These are phyloP conservation scores for Spirogloea muscicola DNA, from an alignment of 139 green algal genomes.

Conservation along the genomic window DNA sequence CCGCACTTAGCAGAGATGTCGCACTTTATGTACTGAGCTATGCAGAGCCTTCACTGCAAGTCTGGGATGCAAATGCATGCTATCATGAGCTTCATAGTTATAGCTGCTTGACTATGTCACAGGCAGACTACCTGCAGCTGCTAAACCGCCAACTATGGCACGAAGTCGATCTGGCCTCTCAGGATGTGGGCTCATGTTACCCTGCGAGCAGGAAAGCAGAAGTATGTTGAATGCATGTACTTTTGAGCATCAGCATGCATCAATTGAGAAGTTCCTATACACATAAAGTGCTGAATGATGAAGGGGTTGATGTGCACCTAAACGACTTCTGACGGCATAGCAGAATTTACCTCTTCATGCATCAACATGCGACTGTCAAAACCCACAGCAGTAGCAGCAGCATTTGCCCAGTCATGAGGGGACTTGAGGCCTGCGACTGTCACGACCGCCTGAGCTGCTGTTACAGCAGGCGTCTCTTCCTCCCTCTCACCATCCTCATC, in stretches of 20 bases:
- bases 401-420: not conserved
- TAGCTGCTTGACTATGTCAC: no score
- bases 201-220: not conserved
- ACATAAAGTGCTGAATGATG: not conserved
- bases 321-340: not conserved
- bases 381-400: conserved; percentile 3
- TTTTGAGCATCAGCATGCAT: conserved; percentile 2
- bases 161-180: conserved; percentile 19
- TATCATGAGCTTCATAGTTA: no score
- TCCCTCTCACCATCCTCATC: not conserved
- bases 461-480: not conserved
- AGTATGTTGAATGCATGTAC: not conserved
- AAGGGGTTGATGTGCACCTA: not conserved
- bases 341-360: conserved; percentile 17
- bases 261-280: not conserved
- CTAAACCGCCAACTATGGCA: not conserved
- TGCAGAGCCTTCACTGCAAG: no score
- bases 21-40: no score
- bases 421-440: not conserved
- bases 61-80: no score
- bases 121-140: not conserved
- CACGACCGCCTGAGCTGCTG: not conserved
- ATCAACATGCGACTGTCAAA: conserved; percentile 28
- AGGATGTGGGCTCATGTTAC: not conserved
- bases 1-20: no score